Evolutionary conservation across 768 basidiomycete species (phyloP).

Genomic region (Mycena haematopus): DNA sequence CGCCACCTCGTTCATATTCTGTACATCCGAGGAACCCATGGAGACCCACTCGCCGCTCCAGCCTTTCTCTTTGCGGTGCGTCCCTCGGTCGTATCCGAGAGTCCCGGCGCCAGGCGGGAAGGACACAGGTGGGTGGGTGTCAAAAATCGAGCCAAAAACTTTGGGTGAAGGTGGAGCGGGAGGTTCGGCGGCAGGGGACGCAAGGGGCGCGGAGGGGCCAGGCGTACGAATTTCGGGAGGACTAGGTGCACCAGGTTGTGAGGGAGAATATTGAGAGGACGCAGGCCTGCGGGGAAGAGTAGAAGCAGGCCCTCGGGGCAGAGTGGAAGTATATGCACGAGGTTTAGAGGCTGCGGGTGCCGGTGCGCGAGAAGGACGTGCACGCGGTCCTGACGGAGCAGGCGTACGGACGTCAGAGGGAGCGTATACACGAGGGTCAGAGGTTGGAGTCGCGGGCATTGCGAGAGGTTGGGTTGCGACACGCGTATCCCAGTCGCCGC

Average conservation of each 20-base stretch:
- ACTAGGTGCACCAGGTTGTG: no score
- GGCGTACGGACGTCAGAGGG: no score
- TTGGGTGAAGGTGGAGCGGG: not conserved
- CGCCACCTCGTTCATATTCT: slow-evolving; percentile 27
- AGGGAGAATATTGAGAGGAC: no score
- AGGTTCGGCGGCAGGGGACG: not conserved
- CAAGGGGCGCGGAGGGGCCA: not conserved
- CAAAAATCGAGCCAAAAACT: no score
- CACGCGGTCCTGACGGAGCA: no score
- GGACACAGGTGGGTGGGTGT: not conserved
- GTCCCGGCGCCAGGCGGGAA: not conserved
- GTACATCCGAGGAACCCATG: not conserved
- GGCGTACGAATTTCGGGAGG: not conserved
- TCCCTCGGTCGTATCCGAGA: slow-evolving; percentile 14
- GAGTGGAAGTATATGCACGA: no score
- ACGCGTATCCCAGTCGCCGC: slow-evolving; percentile 14
- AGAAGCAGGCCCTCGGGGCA: no score
- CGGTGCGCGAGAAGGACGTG: no score
- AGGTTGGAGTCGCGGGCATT: not conserved
- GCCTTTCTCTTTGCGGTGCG: slow-evolving; percentile 23
- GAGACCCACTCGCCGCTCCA: slow-evolving; percentile 30
- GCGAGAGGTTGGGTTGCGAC: not conserved
- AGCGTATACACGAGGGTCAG: no score
- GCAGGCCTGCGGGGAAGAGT: no score
- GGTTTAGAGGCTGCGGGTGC: no score